Evolutionary conservation across 331 rosid species (phyloP).

Genomic region (Malus hybrid): DNA sequence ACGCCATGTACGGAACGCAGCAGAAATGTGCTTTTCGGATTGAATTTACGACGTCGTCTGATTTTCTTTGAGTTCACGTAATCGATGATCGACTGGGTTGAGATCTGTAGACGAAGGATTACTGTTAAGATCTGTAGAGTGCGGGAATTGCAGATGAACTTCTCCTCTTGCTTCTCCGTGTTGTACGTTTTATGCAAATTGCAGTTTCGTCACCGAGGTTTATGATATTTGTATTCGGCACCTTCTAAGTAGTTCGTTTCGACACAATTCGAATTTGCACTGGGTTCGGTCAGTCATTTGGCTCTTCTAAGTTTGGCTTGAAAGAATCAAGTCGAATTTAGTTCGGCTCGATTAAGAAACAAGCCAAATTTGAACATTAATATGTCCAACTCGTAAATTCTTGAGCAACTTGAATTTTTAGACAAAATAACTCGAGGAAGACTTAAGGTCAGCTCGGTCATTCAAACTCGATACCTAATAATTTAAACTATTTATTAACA

Average conservation of each 20-base stretch:
- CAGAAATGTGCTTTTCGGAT: not conserved
- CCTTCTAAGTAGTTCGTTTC: not conserved
- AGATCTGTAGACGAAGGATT: not conserved
- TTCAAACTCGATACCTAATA: too few relatives aligned
- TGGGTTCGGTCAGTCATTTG: too few relatives aligned
- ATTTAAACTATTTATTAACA: too few relatives aligned
- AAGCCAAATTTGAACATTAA: too few relatives aligned
- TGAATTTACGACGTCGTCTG: not conserved
- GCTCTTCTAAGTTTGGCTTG: too few relatives aligned
- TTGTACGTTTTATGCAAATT: not conserved
- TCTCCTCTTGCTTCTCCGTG: not conserved
- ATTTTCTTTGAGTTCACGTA: not conserved
- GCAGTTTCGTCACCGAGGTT: not conserved
- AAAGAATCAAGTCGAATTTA: too few relatives aligned
- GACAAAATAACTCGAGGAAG: too few relatives aligned
- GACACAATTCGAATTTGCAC: too few relatives aligned
- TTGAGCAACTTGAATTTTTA: too few relatives aligned
- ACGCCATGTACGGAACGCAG: constrained; percentile 35
- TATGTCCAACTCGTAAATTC: too few relatives aligned
- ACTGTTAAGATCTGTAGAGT: constrained; percentile 3
- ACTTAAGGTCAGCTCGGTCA: too few relatives aligned
- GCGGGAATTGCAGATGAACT: constrained; percentile 4
- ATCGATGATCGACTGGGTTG: not conserved
- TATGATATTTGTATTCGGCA: not conserved
- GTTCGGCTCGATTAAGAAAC: too few relatives aligned